Conservation (phyloP, 768 basidiomycete genomes). For the Macrocybe gigantea region DNA sequence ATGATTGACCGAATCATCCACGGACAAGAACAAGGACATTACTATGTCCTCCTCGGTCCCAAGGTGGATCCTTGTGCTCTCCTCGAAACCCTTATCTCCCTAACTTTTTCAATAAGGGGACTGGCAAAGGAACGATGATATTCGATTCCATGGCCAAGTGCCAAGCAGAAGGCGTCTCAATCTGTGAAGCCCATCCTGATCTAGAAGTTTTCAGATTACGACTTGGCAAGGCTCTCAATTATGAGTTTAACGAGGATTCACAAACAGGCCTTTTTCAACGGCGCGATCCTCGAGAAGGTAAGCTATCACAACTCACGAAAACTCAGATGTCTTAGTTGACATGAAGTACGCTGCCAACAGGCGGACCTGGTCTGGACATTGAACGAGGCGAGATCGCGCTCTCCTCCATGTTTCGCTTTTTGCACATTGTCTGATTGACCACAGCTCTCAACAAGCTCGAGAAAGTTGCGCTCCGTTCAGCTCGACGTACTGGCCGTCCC, state of each 20-base stretch:
- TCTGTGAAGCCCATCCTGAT: slow-evolving; percentile 83
- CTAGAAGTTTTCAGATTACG: slow-evolving; percentile 82
- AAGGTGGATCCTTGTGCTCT: slow-evolving; percentile 40
- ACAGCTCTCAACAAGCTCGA: slow-evolving; percentile 76
- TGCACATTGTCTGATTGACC: neutral
- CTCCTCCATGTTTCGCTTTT: neutral
- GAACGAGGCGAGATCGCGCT: slow-evolving; percentile 52
- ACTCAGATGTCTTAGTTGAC: neutral
- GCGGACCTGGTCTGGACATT: slow-evolving; percentile 75
- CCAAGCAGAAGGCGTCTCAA: slow-evolving; percentile 62
- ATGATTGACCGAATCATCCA: slow-evolving; percentile 73
- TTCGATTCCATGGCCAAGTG: slow-evolving; percentile 74
- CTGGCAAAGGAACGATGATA: slow-evolving; percentile 80
- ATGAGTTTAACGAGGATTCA: slow-evolving; percentile 81
- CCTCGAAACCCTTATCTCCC: neutral
- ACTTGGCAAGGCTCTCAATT: slow-evolving; percentile 81
- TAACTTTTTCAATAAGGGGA: slow-evolving; percentile 41
- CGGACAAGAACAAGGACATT: slow-evolving; percentile 66
- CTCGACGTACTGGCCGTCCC: slow-evolving; percentile 53
- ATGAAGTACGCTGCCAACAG: slow-evolving; percentile 21
- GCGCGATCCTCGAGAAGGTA: slow-evolving; percentile 77
- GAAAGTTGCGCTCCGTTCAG: slow-evolving; percentile 72
- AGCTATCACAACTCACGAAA: slow-evolving; percentile 1
- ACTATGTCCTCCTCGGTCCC: slow-evolving; percentile 71
- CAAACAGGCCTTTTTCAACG: slow-evolving; percentile 78